A percentile compares a stretch with the other conserved stretches of the same genome.
Evolutionary conservation across 2,329 filamentous ascomycete species (phyloP).

Genomic region (Cladophialophora bantiana): DNA sequence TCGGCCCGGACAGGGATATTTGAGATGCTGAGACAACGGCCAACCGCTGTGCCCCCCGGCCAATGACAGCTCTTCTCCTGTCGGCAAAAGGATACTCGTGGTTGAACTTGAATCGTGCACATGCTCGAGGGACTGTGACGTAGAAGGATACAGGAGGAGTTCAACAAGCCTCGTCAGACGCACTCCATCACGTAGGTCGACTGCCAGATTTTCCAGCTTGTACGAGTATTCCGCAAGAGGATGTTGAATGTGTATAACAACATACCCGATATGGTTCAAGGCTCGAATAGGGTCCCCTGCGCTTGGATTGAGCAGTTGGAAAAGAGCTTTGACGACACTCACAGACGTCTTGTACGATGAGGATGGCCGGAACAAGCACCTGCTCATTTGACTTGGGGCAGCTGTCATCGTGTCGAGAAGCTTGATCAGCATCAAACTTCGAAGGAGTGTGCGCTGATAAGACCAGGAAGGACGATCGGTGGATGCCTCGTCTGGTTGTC

Average conservation of each 20-base stretch:
- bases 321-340: constrained; percentile 60
- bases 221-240: constrained; percentile 66
- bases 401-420: constrained; percentile 64
- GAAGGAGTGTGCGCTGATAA: constrained; percentile 64
- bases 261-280: constrained; percentile 64
- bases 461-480: constrained; percentile 50
- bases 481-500: constrained; percentile 43
- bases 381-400: constrained; percentile 39
- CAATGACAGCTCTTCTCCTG: constrained; percentile 50
- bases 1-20: constrained; percentile 62
- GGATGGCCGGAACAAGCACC: constrained; percentile 59
- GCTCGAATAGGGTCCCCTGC: constrained; percentile 64
- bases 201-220: constrained; percentile 65
- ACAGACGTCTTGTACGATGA: constrained; percentile 65
- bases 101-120: constrained; percentile 46
- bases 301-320: constrained; percentile 63
- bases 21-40: constrained; percentile 64
- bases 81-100: constrained; percentile 54
- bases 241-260: constrained; percentile 62
- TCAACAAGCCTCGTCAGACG: constrained; percentile 67
- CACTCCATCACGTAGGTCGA: constrained; percentile 68
- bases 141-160: constrained; percentile 58
- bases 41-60: constrained; percentile 46
- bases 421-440: constrained; percentile 66
- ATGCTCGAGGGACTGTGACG: constrained; percentile 41